Conservation (phyloP, 108 stramenopile species). For the Epithemia pelagica region DNA sequence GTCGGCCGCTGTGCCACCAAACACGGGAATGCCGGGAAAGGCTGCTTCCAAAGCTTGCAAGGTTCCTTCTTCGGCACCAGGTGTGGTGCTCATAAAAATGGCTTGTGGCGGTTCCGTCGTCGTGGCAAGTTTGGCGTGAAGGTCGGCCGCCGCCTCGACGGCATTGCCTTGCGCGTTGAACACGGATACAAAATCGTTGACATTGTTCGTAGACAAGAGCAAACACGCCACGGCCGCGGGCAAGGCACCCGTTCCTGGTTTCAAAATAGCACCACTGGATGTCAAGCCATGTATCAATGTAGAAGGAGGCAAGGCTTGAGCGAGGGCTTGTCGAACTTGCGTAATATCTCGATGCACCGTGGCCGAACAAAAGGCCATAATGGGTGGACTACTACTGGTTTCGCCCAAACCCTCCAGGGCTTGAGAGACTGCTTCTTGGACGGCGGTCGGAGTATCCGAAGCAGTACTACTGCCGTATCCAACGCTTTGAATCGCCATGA, state of each 20-base stretch:
- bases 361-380: conserved; percentile 1
- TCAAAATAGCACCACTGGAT: neutral
- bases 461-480: neutral
- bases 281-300: conserved; percentile 1
- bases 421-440: neutral
- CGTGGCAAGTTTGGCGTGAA: neutral
- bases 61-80: conserved; percentile 5
- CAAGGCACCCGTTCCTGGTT: neutral
- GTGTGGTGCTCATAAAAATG: conserved; percentile 9
- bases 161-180: neutral
- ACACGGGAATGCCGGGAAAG: conserved; percentile 5
- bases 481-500: neutral
- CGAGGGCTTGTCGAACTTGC: neutral
- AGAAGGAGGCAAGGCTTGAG: neutral
- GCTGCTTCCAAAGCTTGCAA: neutral
- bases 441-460: neutral
- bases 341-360: neutral
- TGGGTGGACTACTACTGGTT: neutral
- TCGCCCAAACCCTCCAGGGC: neutral
- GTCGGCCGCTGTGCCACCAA: conserved; percentile 9
- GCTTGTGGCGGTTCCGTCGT: neutral
- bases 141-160: neutral
- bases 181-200: neutral
- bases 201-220: neutral
- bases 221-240: neutral